Evolutionary conservation across 139 green algal species (phyloP), one percentile per base, ranked within the genome.

Genomic region (Volvox reticuliferus): DNA sequence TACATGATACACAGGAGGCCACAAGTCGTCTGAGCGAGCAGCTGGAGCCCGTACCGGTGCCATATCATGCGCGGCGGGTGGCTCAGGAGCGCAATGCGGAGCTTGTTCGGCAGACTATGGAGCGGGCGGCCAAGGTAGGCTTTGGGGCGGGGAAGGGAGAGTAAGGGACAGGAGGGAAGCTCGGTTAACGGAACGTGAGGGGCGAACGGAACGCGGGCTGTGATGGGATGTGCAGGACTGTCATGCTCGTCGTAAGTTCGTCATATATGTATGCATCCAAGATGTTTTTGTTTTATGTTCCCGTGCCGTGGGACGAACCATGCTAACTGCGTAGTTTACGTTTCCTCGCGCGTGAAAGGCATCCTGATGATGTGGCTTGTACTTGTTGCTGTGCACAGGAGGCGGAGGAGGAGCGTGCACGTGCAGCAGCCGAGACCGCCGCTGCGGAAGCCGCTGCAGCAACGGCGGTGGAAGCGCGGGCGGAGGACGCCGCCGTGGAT

Each of bases 11-110:
- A 30, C 86, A 90, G 86, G 71, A 73, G n/a, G 86, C 86, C 17
- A 76, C 86, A 12, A 32, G 67, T 9, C 44, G 77, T 69, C 50
- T 90, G 44, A 28, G 44, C n/a, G 86, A 82, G 30, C n/a, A 30
- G 44, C 62, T 90, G 71, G 30, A 65, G 50, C 71, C 86, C 30
- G 32, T 90, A 9, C 50, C 86, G n/a, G 71, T 90, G 71, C 86
- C 86, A 14, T 90, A 90, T 69, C 86, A 90, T 50, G 50, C 28
- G 17, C 71, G 71, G 0, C 71, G 86, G 19, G 71, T 55, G 86
- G 71, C 30, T 28, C 71, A 90, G 50, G 71, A 90, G 71, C 63
- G 63, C 21, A 81, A 81, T 35, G 75, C 32, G 28, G 75, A 81
- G 75, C 75, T 81, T 28, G 32, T 81, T 0, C 32, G 75, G 13